phyloP scores from a whole-genome alignment of 179 eudicot species.

The Corrigiola litoralis region DNA sequence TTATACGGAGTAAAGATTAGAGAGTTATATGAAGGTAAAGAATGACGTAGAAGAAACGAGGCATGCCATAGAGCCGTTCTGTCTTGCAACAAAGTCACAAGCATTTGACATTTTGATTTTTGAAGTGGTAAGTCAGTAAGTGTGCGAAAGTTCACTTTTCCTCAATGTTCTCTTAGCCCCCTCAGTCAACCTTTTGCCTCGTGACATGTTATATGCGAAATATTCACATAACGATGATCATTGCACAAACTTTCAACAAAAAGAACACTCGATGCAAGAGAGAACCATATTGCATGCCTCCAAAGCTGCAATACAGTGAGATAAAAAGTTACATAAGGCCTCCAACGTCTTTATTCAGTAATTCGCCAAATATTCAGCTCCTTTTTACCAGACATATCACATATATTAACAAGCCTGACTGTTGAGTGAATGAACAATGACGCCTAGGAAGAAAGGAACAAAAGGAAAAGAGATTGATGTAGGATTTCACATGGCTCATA shows the following conservation, averaged over 20 bases:
- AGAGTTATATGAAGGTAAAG: background rate
- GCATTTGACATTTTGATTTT: conserved; percentile 3
- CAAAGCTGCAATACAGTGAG: conserved; percentile 6
- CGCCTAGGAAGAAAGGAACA: too few relatives aligned
- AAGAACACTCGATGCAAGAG: conserved; percentile 4
- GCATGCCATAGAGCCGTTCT: conserved; percentile 9
- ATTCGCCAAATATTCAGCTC: too few relatives aligned
- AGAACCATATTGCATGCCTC: conserved; percentile 21
- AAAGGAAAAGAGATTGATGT: too few relatives aligned
- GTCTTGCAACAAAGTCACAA: conserved; percentile 7
- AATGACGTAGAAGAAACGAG: too few relatives aligned
- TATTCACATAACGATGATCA: background rate
- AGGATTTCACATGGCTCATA: too few relatives aligned
- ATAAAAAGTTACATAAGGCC: background rate
- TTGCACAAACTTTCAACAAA: conserved; percentile 15
- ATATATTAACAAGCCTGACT: too few relatives aligned
- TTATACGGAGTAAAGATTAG: too few relatives aligned
- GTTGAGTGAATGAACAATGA: too few relatives aligned
- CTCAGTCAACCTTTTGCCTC: conserved; percentile 4
- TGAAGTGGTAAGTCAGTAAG: conserved; percentile 3
- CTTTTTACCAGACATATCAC: too few relatives aligned
- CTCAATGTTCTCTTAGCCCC: conserved; percentile 13
- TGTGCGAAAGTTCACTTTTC: conserved; percentile 13
- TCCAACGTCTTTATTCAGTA: too few relatives aligned
- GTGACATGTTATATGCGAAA: background rate